Conservation (phyloP, 2,329 filamentous ascomycete genomes). For the Macrophomina pseudophaseolina region DNA sequence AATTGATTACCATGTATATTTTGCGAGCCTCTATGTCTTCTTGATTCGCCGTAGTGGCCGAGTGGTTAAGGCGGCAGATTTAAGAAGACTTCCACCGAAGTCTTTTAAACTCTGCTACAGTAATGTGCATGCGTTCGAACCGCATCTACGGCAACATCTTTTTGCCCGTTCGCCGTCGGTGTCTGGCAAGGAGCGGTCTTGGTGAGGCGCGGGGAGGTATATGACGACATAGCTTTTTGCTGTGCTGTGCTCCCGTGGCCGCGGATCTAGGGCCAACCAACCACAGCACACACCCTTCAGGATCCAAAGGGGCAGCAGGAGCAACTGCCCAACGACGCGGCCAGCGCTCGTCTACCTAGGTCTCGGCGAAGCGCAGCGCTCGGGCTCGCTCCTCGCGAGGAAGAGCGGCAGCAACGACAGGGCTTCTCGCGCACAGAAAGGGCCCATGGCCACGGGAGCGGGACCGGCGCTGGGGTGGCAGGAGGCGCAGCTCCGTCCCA, state of each 20-base stretch:
- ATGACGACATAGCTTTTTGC: not conserved
- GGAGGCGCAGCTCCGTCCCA: not conserved
- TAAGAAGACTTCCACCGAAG: constrained; percentile 9
- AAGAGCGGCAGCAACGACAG: no score
- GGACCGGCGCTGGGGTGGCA: not conserved
- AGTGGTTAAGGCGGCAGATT: constrained; percentile 26
- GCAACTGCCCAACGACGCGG: no score
- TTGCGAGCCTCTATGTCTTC: no score
- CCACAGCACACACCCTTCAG: no score
- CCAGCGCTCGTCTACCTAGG: no score
- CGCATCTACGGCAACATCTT: constrained; percentile 20
- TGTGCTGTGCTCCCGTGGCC: no score
- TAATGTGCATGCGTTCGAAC: constrained; percentile 25
- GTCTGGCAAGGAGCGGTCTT: not conserved
- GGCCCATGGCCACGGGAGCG: not conserved
- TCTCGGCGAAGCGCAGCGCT: no score
- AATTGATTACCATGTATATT: no score
- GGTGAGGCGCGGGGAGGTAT: not conserved
- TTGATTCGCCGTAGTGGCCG: constrained; percentile 18
- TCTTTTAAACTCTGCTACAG: constrained; percentile 21
- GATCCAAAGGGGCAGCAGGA: no score
- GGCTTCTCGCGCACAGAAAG: no score
- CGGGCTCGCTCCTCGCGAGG: no score
- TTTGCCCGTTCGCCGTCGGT: not conserved
- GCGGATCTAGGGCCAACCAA: no score